Evolutionary conservation across 352 stramenopile genomes (phyloP), one percentile per base, ranked within the genome.

Genomic region (Thalassiosira tumida): DNA sequence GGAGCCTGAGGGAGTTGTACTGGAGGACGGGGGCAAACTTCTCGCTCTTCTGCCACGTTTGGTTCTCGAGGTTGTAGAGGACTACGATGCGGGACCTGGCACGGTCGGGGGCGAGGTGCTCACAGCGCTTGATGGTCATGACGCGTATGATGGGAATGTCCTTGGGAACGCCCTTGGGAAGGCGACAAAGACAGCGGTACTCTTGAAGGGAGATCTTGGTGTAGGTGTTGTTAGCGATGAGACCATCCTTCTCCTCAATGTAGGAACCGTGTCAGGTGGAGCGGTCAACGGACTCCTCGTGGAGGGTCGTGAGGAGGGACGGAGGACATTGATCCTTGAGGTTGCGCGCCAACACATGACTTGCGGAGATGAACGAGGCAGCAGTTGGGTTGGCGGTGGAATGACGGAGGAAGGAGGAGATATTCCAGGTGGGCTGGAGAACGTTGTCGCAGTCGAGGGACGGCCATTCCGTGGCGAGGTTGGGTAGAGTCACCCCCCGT

Each of bases 61-160:
- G n/a, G 14, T 89, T 31, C 62, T 92, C 87, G 31, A 74, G 65
- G 41, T 92, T 92, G 10, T 77, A 47, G 10, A 89, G 70, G 13
- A 82, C 73, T 0, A 91, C 80, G 26, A 88, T 85, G 1, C 70
- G 41, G 15, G 79, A 82, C 59, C 89, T 92, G 65, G 81, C 87
- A 0, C 64, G 37, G 26, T 81, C 15, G 35, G 81, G 81, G 29
- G 70, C 13, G 0, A 81, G 24, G 7, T 81, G 65, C 54, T 80
- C 59, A 59, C 88, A 67, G 10, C 31, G 15, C 50, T 92, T 92
- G 7, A 86, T 86, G 6, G 81, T 78, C 0, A 92, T 43, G 15
- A 92, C 40, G 26, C 75, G 80, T 31, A 89, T 92, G 37, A 72
- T 73, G 13, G 87, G 87, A 47, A 92, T 89, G 10, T 69, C 62